A percentile compares a stretch with the other conserved stretches of the same genome.
These are phyloP conservation scores for Boletus speciosus DNA, from an alignment of 768 basidiomycete species.

Conservation along the genomic window DNA sequence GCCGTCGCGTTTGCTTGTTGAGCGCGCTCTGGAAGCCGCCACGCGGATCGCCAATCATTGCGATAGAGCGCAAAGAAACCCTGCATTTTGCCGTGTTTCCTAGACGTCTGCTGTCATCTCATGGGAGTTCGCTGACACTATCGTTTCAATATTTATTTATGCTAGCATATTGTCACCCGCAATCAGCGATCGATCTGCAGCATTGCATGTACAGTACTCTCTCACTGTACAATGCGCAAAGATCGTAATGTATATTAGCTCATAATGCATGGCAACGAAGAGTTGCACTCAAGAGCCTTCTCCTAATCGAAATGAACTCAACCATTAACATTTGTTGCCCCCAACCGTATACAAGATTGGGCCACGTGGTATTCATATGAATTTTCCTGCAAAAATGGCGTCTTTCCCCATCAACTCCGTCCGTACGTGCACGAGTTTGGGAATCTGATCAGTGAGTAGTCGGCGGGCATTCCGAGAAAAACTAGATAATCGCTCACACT, in stretches of 20 bases:
- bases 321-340: too few species aligned
- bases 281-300: too few species aligned
- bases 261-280: too few species aligned
- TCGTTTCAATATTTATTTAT: neutral
- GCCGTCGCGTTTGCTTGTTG: conserved; percentile 49
- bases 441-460: conserved; percentile 12
- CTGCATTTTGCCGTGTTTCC: conserved; percentile 36
- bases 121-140: neutral
- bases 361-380: conserved; percentile 8
- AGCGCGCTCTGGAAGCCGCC: conserved; percentile 56
- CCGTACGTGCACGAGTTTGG: conserved; percentile 27
- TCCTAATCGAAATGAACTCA: too few species aligned
- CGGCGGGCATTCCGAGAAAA: neutral
- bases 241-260: too few species aligned
- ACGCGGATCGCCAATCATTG: conserved; percentile 57
- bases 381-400: conserved; percentile 28
- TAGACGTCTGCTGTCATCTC: conserved; percentile 2
- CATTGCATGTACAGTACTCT: neutral
- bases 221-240: too few species aligned
- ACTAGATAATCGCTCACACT: conserved; percentile 6
- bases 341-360: neutral
- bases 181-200: neutral
- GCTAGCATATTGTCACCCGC: neutral
- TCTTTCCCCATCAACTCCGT: conserved; percentile 33
- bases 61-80: conserved; percentile 57